phyloP scores from a whole-genome alignment of 169 alveolate species.

The Plasmodium vivax region DNA sequence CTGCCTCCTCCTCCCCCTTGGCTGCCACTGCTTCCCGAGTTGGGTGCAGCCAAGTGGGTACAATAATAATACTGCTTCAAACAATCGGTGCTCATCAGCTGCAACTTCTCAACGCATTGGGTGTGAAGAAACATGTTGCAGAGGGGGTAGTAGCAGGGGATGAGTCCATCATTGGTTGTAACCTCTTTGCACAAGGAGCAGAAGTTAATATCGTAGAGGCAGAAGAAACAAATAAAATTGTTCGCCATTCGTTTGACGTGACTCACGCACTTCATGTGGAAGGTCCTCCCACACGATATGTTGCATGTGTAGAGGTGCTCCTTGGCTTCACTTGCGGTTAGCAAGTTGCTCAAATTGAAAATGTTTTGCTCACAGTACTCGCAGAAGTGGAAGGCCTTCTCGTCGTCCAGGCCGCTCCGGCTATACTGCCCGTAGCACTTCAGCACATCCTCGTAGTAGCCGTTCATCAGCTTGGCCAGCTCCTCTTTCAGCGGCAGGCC shows the following conservation, averaged over 20 bases:
- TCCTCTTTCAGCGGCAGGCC: not conserved
- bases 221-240: slow-evolving; percentile 58
- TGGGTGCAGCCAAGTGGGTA: not conserved
- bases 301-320: slow-evolving; percentile 26
- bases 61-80: slow-evolving; percentile 20
- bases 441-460: slow-evolving; percentile 22
- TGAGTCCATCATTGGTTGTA: slow-evolving; percentile 12
- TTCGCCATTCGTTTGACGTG: slow-evolving; percentile 1
- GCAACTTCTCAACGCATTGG: slow-evolving; percentile 47
- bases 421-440: slow-evolving; percentile 33
- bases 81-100: not conserved
- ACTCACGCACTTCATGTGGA: slow-evolving; percentile 58
- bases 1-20: not conserved
- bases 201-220: slow-evolving; percentile 35
- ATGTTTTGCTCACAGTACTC: slow-evolving; percentile 49
- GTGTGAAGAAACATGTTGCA: slow-evolving; percentile 70
- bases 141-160: slow-evolving; percentile 75
- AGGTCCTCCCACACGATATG: slow-evolving; percentile 42
- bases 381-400: slow-evolving; percentile 13
- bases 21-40: not conserved
- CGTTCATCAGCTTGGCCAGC: not conserved
- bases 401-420: not conserved
- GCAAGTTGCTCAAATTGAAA: slow-evolving; percentile 24
- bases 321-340: slow-evolving; percentile 7
- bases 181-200: slow-evolving; percentile 61